Evolutionary conservation across 1,284 basidiomycete genomes (phyloP).

Genomic region (Cutaneotrichosporon sp.): DNA sequence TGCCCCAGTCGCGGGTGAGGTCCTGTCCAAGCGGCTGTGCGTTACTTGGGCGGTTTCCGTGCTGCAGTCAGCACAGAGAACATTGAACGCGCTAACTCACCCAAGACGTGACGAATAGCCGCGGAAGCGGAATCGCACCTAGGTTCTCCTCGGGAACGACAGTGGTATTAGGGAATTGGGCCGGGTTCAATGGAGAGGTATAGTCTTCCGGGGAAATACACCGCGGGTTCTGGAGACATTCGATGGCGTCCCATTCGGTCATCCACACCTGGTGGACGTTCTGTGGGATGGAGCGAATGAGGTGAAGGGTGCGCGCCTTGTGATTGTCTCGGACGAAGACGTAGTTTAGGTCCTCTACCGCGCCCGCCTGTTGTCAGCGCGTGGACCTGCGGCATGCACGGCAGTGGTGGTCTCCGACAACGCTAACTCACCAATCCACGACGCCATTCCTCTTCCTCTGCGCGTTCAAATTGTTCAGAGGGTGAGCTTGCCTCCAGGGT

Average conservation of each 20-base stretch:
- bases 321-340: neutral
- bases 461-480: too few species aligned
- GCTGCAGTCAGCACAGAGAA: neutral
- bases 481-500: too few species aligned
- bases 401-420: too few species aligned
- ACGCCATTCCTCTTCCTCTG: too few species aligned
- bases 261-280: constrained; percentile 7
- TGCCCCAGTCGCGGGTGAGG: neutral
- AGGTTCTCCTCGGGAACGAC: neutral
- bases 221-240: constrained; percentile 9
- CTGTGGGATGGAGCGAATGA: neutral
- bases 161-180: neutral
- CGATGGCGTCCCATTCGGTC: constrained; percentile 2
- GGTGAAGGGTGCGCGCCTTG: neutral
- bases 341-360: neutral
- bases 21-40: neutral
- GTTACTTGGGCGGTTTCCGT: neutral
- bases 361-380: neutral
- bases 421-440: too few species aligned
- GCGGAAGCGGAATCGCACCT: constrained; percentile 2
- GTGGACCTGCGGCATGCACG: too few species aligned
- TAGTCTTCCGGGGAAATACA: constrained; percentile 5
- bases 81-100: neutral
- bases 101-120: constrained; percentile 1
- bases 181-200: neutral